A percentile compares a stretch with the other conserved stretches of the same genome.
Evolutionary conservation across 176 grass and related monocot species (phyloP).

Genomic region (Carex myosuroides): DNA sequence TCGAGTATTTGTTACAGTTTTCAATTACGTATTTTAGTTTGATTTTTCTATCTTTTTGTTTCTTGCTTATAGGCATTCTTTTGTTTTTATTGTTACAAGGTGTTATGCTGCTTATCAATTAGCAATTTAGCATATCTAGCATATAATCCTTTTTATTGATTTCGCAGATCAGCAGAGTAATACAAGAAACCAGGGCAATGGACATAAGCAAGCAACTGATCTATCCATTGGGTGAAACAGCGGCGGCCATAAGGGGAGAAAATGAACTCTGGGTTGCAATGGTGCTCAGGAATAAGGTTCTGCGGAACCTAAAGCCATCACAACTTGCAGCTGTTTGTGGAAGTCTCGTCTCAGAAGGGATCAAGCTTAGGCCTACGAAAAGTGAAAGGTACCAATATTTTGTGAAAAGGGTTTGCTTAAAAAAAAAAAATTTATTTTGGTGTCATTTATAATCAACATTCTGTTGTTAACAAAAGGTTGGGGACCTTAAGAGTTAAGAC

Average conservation of each 20-base stretch:
- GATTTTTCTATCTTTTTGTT: neutral
- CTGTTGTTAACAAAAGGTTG: neutral
- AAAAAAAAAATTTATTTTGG: neutral
- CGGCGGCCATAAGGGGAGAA: slow-evolving; percentile 85
- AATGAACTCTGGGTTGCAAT: slow-evolving; percentile 96
- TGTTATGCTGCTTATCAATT: neutral
- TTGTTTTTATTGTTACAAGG: neutral
- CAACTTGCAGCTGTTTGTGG: slow-evolving; percentile 90
- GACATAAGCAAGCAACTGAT: slow-evolving; percentile 86
- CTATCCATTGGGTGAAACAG: slow-evolving; percentile 93
- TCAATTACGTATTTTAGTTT: neutral
- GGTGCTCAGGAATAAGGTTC: slow-evolving; percentile 80
- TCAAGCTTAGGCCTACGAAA: slow-evolving; percentile 94
- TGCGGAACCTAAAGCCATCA: slow-evolving; percentile 87
- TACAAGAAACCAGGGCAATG: slow-evolving; percentile 88
- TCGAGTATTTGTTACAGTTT: neutral
- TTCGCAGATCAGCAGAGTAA: slow-evolving; percentile 85
- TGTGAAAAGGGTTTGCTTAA: neutral
- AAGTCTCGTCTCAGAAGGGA: slow-evolving; percentile 97
- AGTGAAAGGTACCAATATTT: slow-evolving; percentile 48
- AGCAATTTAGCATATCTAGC: neutral
- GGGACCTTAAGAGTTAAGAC: neutral
- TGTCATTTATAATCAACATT: neutral
- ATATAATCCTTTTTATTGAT: slow-evolving; percentile 24
- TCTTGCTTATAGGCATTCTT: neutral